Base-by-base conservation (phyloP, 345 rosid genomes). In the Bruguiera parviflora region DNA sequence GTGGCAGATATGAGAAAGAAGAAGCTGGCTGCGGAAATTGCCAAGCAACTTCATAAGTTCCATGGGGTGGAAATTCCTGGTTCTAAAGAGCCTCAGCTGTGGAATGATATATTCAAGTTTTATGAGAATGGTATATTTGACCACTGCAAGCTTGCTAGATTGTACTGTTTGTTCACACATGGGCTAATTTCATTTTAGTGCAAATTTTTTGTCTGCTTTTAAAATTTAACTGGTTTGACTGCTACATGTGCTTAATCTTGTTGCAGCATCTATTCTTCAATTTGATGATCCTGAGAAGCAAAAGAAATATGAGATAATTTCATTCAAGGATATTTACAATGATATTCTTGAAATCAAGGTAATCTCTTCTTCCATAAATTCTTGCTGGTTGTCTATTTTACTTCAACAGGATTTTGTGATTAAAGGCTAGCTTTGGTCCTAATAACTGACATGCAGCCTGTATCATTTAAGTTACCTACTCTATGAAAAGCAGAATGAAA, bases 11-110 rank as follows among this genome's bases (percentile, higher is more conserved):
- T 92, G 92, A 90, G 86, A 73, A 69, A 79, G 51, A 92, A 96
- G 35, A 87, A 87, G 83, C 72, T 88, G 78, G 88, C 85, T 72
- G 93, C 94, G 51, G 86, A 87, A 81, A 90, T 95, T 69, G 96
- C 99, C n/a, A 90, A 83, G 81, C 81, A 95, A 71, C 91, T 95
- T 73, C 83, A 60, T 24, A 87, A 68, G 76, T 95, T 92, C 83
- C 97, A 95, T 80, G 72, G 78, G 73, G 96, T 90, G 70, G 87
- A 88, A 67, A 83, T 95, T 71, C 93, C 99, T 15, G 96, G 98
- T 51, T 85, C 90, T 75, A 86, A 86, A 79, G 99, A 90, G 73
- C 96, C 99, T 76, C 96, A 95, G 75, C 82, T 92, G 21, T 95
- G 98, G 98, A 78, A 79, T 76, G 99, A 92, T 53, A 79, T 95